phyloP scores from a whole-genome alignment of 108 stramenopile species.

The Skeletonema tropicum region DNA sequence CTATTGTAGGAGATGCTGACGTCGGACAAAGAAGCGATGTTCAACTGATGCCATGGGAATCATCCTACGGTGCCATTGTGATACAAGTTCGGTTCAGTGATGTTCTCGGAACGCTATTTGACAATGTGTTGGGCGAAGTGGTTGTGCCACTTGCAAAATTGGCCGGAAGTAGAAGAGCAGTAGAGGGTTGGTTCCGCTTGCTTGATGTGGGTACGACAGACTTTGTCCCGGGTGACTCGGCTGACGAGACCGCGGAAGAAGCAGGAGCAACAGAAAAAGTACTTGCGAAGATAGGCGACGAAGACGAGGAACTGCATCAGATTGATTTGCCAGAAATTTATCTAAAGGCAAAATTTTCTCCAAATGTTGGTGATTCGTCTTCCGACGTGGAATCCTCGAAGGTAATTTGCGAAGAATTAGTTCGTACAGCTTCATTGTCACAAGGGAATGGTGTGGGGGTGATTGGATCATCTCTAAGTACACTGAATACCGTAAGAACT shows the following conservation, averaged over 20 bases:
- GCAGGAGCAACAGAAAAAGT: constrained; percentile 36
- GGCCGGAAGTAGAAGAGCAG: constrained; percentile 45
- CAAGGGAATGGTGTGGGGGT: constrained; percentile 62
- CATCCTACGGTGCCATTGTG: constrained; percentile 69
- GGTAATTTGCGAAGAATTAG: constrained; percentile 61
- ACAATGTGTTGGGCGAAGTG: constrained; percentile 77
- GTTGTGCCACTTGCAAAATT: constrained; percentile 72
- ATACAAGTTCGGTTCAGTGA: constrained; percentile 72
- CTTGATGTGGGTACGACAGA: constrained; percentile 60
- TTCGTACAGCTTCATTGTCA: constrained; percentile 50
- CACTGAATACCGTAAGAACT: constrained; percentile 74
- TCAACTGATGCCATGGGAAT: constrained; percentile 62
- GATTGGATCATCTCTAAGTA: constrained; percentile 73
- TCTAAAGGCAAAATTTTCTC: constrained; percentile 43
- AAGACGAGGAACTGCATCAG: not conserved
- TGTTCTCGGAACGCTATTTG: constrained; percentile 65
- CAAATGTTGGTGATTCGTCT: constrained; percentile 2
- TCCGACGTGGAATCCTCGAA: constrained; percentile 35
- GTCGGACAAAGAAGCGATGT: constrained; percentile 1
- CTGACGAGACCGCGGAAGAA: constrained; percentile 30
- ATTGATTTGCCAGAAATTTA: constrained; percentile 43
- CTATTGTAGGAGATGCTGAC: constrained; percentile 12
- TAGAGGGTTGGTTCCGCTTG: constrained; percentile 81
- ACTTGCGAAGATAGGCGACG: constrained; percentile 1
- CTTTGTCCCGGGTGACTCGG: constrained; percentile 36